phyloP scores from a whole-genome alignment of 2,329 filamentous ascomycete genomes.

The Fonsecaea pugnacius region DNA sequence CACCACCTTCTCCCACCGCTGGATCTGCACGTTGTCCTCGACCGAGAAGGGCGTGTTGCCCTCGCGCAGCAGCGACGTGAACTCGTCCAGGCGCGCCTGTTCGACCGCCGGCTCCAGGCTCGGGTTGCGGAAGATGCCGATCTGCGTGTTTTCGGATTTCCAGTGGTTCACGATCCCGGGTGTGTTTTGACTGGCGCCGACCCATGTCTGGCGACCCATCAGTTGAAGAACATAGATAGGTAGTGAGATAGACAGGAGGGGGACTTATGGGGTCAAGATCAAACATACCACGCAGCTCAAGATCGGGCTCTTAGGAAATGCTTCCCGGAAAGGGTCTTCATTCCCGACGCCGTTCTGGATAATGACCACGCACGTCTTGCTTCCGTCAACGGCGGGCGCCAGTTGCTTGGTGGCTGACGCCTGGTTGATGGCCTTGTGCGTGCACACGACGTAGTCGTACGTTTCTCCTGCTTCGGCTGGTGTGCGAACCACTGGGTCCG shows the following conservation, averaged over 20 bases:
- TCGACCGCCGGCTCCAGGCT: constrained; percentile 41
- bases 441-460: constrained; percentile 47
- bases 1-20: constrained; percentile 49
- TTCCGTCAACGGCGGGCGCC: constrained; percentile 44
- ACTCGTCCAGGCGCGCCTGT: constrained; percentile 46
- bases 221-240: neutral
- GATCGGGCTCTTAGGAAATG: constrained; percentile 42
- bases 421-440: constrained; percentile 51
- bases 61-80: constrained; percentile 47
- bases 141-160: constrained; percentile 59
- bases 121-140: constrained; percentile 57
- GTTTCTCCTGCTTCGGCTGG: constrained; percentile 42
- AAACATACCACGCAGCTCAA: constrained; percentile 50
- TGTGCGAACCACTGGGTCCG: constrained; percentile 45
- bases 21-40: constrained; percentile 44
- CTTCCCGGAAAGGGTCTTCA: constrained; percentile 45
- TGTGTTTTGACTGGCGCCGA: constrained; percentile 56
- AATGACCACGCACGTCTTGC: constrained; percentile 45
- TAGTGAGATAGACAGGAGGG: neutral
- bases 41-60: constrained; percentile 49
- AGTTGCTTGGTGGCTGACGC: constrained; percentile 44
- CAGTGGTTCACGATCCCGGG: constrained; percentile 58
- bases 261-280: too few relatives aligned
- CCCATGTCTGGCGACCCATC: constrained; percentile 50
- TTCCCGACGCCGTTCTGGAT: constrained; percentile 51